Percentiles rank a stretch among this genome's conserved stretches.
Evolutionary conservation across 768 basidiomycete species (phyloP).

Genomic region (Pilatotrama ljubarskyi): DNA sequence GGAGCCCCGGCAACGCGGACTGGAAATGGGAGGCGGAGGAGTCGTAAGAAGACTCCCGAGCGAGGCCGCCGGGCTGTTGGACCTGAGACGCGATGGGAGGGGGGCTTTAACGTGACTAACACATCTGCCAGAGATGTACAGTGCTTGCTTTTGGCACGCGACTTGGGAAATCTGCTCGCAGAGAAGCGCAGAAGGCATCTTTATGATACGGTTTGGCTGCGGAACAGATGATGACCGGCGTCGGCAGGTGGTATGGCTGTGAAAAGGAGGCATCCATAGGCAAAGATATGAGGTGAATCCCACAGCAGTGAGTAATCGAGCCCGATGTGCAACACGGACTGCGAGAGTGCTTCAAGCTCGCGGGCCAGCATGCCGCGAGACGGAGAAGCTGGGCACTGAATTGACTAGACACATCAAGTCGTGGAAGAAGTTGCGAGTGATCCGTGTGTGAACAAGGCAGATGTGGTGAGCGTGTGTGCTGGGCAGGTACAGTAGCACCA

Average conservation of each 20-base stretch:
- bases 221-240: conserved; percentile 1
- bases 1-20: not conserved
- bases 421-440: too few relatives aligned
- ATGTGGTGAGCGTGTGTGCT: too few relatives aligned
- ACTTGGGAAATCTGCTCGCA: conserved; percentile 15
- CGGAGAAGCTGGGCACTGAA: too few relatives aligned
- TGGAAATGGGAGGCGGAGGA: not conserved
- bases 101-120: not conserved
- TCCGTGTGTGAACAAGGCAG: too few relatives aligned
- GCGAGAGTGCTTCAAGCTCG: too few relatives aligned
- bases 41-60: not conserved
- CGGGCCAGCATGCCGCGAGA: too few relatives aligned
- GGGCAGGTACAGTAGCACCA: too few relatives aligned
- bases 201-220: conserved; percentile 12
- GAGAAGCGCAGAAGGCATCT: conserved; percentile 9
- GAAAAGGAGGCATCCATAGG: not conserved
- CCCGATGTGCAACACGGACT: too few relatives aligned
- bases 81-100: not conserved
- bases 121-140: not conserved
- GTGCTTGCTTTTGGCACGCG: not conserved
- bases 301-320: too few relatives aligned
- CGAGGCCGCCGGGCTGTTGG: not conserved
- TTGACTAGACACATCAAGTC: too few relatives aligned
- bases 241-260: not conserved
- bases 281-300: too few relatives aligned